Percentiles rank a stretch among this genome's conserved stretches.
Conservation (phyloP, 2,329 filamentous ascomycete genomes). For the Fusarium hainanense region DNA sequence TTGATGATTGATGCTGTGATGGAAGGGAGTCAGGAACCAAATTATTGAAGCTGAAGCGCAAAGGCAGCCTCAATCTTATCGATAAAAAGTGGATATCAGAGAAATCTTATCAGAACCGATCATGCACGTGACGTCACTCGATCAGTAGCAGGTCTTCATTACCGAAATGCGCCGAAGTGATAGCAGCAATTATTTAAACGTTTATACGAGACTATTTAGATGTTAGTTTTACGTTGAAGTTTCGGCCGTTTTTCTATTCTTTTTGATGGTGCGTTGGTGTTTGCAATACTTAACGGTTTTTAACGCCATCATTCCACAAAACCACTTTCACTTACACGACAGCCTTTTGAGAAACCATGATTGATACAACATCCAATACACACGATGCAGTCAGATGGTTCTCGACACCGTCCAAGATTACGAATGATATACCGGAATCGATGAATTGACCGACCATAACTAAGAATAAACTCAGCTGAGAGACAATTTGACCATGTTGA, state of each 20-base stretch:
- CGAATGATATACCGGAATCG: too few species aligned
- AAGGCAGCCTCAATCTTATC: conserved; percentile 32
- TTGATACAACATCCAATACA: not conserved
- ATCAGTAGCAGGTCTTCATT: not conserved
- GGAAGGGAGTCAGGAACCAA: conserved; percentile 1
- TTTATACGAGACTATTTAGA: not conserved
- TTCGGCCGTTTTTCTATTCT: not conserved
- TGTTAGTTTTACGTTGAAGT: not conserved
- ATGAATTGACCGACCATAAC: too few species aligned
- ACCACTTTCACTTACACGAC: not conserved
- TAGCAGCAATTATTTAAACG: not conserved
- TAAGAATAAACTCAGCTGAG: not conserved
- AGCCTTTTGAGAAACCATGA: not conserved
- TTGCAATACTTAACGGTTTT: not conserved
- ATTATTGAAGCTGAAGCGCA: not conserved
- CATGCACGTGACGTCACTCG: conserved; percentile 7
- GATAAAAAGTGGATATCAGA: conserved; percentile 24
- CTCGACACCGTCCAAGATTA: accelerated
- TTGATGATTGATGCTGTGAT: conserved; percentile 3
- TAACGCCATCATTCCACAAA: conserved; percentile 8
- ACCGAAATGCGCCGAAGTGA: not conserved
- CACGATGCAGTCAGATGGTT: not conserved
- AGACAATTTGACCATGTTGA: not conserved
- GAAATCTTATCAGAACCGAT: conserved; percentile 26
- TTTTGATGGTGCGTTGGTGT: too few species aligned